A percentile compares a stretch with the other conserved stretches of the same genome.
Conservation (phyloP, 345 rosid genomes). For the Lumnitzera littorea region DNA sequence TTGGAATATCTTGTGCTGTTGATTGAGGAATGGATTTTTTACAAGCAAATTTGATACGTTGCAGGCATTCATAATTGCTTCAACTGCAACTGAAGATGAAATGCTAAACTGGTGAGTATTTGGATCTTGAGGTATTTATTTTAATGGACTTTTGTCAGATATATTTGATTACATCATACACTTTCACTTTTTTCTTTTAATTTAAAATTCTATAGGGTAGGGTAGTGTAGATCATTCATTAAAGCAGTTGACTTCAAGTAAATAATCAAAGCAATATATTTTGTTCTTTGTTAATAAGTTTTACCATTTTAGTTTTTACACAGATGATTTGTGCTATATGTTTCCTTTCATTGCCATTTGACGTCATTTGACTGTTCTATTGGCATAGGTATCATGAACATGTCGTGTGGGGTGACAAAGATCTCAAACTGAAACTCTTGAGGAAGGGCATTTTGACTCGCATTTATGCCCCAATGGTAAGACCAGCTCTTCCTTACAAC, state of each 20-base stretch:
- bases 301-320: not conserved
- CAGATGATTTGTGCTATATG: not conserved
- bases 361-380: conserved; percentile 5
- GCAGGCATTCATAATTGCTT: conserved; percentile 97
- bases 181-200: not conserved
- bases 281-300: not conserved
- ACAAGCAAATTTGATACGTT: conserved; percentile 9
- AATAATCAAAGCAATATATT: not conserved
- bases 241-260: not conserved
- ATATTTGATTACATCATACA: not conserved
- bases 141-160: too few relatives aligned
- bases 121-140: conserved; percentile 3
- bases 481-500: not conserved
- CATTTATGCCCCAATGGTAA: conserved; percentile 88
- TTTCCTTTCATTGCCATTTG: not conserved
- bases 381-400: conserved; percentile 73
- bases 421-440: conserved; percentile 60
- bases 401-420: conserved; percentile 87
- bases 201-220: too few relatives aligned
- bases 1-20: too few relatives aligned
- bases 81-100: conserved; percentile 91
- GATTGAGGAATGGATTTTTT: too few relatives aligned
- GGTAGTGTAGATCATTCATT: too few relatives aligned
- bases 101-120: conserved; percentile 74
- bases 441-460: conserved; percentile 82